Conservation (phyloP, 139 green algal genomes). For the Bryopsis sp. region DNA sequence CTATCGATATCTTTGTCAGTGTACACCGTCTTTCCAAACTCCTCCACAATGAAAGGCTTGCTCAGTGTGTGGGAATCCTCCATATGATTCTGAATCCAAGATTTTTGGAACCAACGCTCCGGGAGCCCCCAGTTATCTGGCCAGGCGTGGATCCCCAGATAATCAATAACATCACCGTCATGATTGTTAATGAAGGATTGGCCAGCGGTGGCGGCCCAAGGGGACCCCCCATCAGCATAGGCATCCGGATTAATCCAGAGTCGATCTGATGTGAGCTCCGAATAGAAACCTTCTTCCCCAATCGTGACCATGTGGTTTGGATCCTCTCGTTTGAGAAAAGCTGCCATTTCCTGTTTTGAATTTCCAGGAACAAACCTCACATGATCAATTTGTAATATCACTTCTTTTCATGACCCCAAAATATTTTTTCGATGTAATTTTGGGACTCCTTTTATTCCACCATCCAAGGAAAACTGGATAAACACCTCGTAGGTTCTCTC, state of each 20-base stretch:
- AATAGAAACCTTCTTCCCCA: constrained; percentile 34
- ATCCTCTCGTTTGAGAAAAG: constrained; percentile 36
- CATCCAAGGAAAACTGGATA: no score
- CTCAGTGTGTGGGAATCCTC: neutral
- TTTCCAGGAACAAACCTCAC: constrained; percentile 19
- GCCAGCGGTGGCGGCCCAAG: constrained; percentile 32
- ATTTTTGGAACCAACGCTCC: neutral
- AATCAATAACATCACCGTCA: constrained; percentile 35
- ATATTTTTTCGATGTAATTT: no score
- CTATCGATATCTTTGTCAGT: neutral
- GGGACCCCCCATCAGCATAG: neutral
- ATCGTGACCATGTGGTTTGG: constrained; percentile 36
- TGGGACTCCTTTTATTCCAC: no score
- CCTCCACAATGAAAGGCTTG: neutral
- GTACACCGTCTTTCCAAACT: constrained; percentile 1
- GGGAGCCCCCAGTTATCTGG: constrained; percentile 4
- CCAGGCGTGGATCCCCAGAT: constrained; percentile 23
- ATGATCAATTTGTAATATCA: no score
- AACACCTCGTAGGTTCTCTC: no score
- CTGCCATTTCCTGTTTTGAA: constrained; percentile 41
- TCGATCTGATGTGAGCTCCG: neutral
- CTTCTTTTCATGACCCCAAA: no score
- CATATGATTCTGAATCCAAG: neutral
- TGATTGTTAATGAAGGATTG: constrained; percentile 46
- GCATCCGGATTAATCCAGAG: constrained; percentile 1